Evolutionary conservation across 176 grass and related monocot species (phyloP), one percentile per base, ranked within the genome.

Genomic region (Carex cristatella): DNA sequence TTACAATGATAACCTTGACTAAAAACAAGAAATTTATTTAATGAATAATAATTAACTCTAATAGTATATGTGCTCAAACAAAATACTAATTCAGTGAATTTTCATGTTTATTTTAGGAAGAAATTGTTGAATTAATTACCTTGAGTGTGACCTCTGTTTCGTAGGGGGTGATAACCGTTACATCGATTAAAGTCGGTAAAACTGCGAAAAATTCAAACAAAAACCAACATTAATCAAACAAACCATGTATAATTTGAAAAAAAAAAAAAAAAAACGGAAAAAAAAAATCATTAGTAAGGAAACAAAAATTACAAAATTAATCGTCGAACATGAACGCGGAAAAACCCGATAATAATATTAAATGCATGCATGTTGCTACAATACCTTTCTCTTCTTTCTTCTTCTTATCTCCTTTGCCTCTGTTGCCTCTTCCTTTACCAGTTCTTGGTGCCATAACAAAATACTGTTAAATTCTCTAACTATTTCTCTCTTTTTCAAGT

Each of bases 341-440:
- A 37, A 68, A 40, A 35, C 33, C 63, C n/a, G 14, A 62, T 8
- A 60, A 35, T 80, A 19, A 19, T 2, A 18, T 81, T n/a, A 1
- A 10, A 15, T 46, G 7, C 7, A 11, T 80, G 67, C 8, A 35
- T 35, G 33, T 13, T 8, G 56, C 1, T 8, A 46, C 4, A 5
- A 40, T 88, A 99, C 96, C 90, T 94, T 99, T 99, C 84, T 95
- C 96, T 69, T 95, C 93, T 87, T 95, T 99, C 91, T 90, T 99
- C 93, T 83, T 99, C 90, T 42, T 93, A 32, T 99, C 93, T 67
- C 88, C 91, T 48, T 89, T 99, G 81, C 88, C 85, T 83, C 79
- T 90, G 86, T 87, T 86, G 77, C 85, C 89, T 78, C 86, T 88
- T 19, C 93, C 93, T 85, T 89, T 99, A 81, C 96, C 93, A 79